Conservation (phyloP, 495 filamentous ascomycete species). For the Xylaria scruposa region DNA sequence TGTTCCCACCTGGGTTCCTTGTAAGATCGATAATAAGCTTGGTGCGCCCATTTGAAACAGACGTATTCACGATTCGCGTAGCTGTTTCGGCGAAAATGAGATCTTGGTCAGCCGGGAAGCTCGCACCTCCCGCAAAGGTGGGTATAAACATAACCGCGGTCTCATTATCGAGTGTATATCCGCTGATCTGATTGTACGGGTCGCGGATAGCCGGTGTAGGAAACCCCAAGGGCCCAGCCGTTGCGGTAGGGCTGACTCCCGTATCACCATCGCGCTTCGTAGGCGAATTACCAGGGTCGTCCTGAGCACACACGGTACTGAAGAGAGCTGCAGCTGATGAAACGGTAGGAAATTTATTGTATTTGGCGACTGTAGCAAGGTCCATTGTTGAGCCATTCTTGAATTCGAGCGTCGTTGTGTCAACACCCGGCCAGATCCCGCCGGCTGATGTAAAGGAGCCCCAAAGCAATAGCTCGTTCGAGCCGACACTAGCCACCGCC, state of each 20-base stretch:
- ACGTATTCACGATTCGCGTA: slow-evolving; percentile 5
- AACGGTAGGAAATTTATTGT: not conserved
- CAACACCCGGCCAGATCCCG: slow-evolving; percentile 6
- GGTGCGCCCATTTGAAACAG: not conserved
- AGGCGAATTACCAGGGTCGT: not conserved
- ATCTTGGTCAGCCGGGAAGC: slow-evolving; percentile 9
- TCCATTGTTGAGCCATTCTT: slow-evolving; percentile 3
- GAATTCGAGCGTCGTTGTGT: slow-evolving; percentile 1
- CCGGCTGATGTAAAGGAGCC: not conserved
- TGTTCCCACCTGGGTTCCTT: slow-evolving; percentile 61
- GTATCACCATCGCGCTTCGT: not conserved
- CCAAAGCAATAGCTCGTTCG: not conserved
- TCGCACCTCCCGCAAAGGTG: not conserved
- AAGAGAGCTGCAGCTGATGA: slow-evolving; percentile 7
- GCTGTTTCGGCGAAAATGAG: slow-evolving; percentile 8
- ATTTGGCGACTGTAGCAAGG: slow-evolving; percentile 3
- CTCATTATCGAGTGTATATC: slow-evolving; percentile 7
- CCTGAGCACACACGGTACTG: not conserved
- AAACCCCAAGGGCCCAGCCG: slow-evolving; percentile 29
- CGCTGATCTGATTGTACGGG: slow-evolving; percentile 16
- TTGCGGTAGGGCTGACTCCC: not conserved
- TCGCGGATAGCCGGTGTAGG: slow-evolving; percentile 1
- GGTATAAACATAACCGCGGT: slow-evolving; percentile 21
- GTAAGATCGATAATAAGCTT: slow-evolving; percentile 61
- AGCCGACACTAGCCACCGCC: slow-evolving; percentile 1